A percentile compares a stretch with the other conserved stretches of the same genome.
phyloP scores from a whole-genome alignment of 495 filamentous ascomycete species.

The Pyronema domesticum region DNA sequence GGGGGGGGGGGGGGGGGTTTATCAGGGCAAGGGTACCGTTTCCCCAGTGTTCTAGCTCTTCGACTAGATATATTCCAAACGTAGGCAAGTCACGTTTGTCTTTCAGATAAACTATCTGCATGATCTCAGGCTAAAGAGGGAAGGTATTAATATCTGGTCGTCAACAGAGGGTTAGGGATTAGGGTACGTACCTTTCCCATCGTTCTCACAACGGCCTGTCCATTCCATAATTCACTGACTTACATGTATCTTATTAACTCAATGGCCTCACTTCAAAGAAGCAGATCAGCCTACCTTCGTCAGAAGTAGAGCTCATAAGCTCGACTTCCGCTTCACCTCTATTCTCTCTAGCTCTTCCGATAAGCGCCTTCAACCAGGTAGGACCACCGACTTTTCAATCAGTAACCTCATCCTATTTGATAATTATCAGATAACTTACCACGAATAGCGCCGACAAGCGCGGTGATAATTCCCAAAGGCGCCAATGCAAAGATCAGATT shows the following conservation, averaged over 20 bases:
- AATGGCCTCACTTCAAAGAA: background rate
- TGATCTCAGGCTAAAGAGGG: background rate
- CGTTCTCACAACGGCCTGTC: conserved; percentile 12
- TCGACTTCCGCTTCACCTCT: conserved; percentile 17
- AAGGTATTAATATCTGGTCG: background rate
- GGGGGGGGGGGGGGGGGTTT: too few species aligned
- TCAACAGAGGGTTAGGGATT: background rate
- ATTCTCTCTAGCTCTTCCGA: conserved; percentile 20
- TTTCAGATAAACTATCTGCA: conserved; percentile 1
- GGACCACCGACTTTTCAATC: conserved; percentile 29
- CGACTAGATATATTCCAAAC: background rate
- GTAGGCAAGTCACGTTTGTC: background rate
- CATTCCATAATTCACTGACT: conserved; percentile 24
- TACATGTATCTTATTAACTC: background rate
- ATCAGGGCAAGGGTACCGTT: background rate
- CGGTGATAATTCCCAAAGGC: conserved; percentile 37
- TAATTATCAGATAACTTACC: background rate
- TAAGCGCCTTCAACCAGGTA: conserved; percentile 13
- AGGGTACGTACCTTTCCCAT: background rate
- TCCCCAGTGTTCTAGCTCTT: background rate
- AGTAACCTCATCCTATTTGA: conserved; percentile 3
- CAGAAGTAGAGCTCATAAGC: conserved; percentile 24
- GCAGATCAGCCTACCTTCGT: conserved; percentile 4
- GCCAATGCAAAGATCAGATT: conserved; percentile 36
- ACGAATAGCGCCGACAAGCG: conserved; percentile 25